phyloP scores from a whole-genome alignment of 2,329 filamentous ascomycete species.

The Anisogramma anomala region DNA sequence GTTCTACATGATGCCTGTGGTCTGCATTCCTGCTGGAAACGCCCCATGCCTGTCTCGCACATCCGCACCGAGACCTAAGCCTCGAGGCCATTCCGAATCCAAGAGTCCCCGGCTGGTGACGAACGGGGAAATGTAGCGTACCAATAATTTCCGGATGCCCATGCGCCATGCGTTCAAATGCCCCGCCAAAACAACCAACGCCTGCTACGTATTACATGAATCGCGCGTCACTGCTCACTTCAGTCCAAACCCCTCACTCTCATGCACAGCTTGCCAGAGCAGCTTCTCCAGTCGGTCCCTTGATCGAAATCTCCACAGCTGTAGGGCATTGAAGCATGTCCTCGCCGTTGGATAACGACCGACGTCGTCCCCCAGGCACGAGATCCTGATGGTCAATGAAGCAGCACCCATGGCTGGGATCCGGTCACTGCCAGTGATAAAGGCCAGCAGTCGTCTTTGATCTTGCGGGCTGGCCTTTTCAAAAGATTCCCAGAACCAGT shows the following conservation, averaged over 20 bases:
- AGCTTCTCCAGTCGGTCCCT: slow-evolving; percentile 56
- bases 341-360: slow-evolving; percentile 71
- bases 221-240: slow-evolving; percentile 38
- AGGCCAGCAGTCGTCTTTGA: slow-evolving; percentile 69
- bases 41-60: slow-evolving; percentile 5
- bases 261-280: slow-evolving; percentile 77
- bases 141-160: neutral
- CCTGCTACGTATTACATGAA: neutral
- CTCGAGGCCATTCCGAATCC: neutral
- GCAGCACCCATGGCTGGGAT: slow-evolving; percentile 81
- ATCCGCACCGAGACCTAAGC: neutral
- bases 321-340: slow-evolving; percentile 83
- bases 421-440: slow-evolving; percentile 82
- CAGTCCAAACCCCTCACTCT: slow-evolving; percentile 86
- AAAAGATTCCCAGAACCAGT: slow-evolving; percentile 87
- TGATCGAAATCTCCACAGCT: slow-evolving; percentile 60
- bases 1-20: too few relatives aligned
- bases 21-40: too few relatives aligned
- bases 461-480: slow-evolving; percentile 49
- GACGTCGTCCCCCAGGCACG: slow-evolving; percentile 63
- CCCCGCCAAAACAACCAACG: neutral
- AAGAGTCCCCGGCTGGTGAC: neutral
- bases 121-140: neutral
- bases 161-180: slow-evolving; percentile 2
- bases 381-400: slow-evolving; percentile 64